Conservation (phyloP, 331 rosid genomes). For the Saraca asoca region DNA sequence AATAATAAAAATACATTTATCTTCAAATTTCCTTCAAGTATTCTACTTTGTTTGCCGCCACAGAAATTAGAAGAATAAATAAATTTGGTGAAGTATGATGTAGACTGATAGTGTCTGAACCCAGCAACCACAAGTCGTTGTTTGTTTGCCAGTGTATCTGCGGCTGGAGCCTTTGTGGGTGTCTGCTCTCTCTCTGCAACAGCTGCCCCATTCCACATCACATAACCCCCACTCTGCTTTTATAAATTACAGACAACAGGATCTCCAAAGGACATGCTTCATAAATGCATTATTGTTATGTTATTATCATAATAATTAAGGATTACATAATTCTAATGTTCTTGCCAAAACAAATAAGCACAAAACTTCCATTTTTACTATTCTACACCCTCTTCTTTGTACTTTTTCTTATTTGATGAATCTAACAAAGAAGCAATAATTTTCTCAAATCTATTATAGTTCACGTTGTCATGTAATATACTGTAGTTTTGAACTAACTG, state of each 20-base stretch:
- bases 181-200: no score
- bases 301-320: background rate
- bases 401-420: no score
- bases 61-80: conserved; percentile 31
- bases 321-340: background rate
- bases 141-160: no score
- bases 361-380: no score
- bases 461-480: no score
- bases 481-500: no score
- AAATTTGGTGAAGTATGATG: conserved; percentile 31
- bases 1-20: no score
- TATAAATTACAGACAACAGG: background rate
- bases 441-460: no score
- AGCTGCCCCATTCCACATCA: conserved; percentile 26
- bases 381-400: no score
- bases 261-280: background rate
- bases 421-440: no score
- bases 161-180: conserved; percentile 37
- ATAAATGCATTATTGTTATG: conserved; percentile 1
- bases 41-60: no score
- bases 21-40: no score
- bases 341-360: background rate
- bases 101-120: conserved; percentile 32
- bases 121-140: conserved; percentile 17
- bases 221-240: background rate